Evolutionary conservation across 106 monocot genomes (phyloP), one percentile per base, ranked within the genome.

Genomic region (Acorus gramineus): DNA sequence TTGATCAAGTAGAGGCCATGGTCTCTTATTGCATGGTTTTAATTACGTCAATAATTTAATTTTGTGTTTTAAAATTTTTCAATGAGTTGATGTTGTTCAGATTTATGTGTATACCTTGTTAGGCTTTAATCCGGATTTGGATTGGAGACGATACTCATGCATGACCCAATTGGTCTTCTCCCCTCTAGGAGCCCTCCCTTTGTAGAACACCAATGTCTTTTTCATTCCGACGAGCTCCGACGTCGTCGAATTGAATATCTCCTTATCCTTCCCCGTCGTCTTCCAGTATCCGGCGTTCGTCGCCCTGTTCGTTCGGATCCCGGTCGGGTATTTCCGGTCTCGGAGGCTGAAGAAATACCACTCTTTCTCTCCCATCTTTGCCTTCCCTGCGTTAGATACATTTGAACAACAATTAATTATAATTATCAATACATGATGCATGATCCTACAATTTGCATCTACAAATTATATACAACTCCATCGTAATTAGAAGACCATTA

Each of bases 141-240:
- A 49, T 1, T 69, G 68, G 8, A 79, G 59, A 11, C 79, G 67
- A 4, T 79, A 79, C 55, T 79, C 79, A 12, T 79, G 79, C 79
- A 79, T 79, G 28, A 74, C 79, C 79, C 79, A 79, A 50, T 79
- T 74, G 56, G 69, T 79, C 52, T 79, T 79, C 69, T 79, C 74
- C 4, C 79, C 79, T 62, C 74, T 65, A 0, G 79, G 79, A 52
- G 79, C 79, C 53, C 79, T 79, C 4, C 79, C 79, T 50, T 69
- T 74, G 59, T 79, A 79, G 49, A 79, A 79, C 42, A 79, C 79
- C 48, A 79, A 53, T 5, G 79, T 79, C 65, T 79, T 79, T 61
- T 74, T 79, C 79, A 79, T 74, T 4, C 79, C 79, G 3, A 64
- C 65, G 2, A 74, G 79, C 74, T 79, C 79, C 3, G 73, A 61